These are phyloP conservation scores for Leccinellum albellum DNA, from an alignment of 768 basidiomycete species.

Conservation along the genomic window DNA sequence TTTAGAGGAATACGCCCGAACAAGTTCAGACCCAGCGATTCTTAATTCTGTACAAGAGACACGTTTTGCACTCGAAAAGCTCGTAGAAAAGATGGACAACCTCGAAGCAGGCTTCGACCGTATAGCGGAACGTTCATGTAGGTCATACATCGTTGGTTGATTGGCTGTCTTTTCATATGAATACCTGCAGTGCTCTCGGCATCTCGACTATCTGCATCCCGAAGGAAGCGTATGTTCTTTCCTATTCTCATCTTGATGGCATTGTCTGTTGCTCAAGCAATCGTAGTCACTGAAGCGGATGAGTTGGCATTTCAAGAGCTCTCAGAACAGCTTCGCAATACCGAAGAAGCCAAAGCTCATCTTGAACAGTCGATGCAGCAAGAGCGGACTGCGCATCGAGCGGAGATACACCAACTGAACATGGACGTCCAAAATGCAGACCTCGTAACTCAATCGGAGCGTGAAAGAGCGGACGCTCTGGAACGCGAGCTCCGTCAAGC, in stretches of 20 bases:
- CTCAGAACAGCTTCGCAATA: constrained; percentile 57
- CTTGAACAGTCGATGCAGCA: constrained; percentile 59
- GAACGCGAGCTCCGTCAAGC: constrained; percentile 65
- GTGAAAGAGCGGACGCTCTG: constrained; percentile 49
- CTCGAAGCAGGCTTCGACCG: constrained; percentile 80
- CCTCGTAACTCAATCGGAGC: constrained; percentile 39
- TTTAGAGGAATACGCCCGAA: constrained; percentile 53
- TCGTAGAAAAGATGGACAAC: constrained; percentile 73
- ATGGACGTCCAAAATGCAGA: constrained; percentile 40
- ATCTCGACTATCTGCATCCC: constrained; percentile 64
- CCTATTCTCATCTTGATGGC: not conserved
- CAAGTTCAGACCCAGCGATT: constrained; percentile 43
- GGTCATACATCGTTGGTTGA: constrained; percentile 21
- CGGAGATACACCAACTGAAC: constrained; percentile 55
- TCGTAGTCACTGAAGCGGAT: constrained; percentile 66
- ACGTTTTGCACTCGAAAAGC: constrained; percentile 58
- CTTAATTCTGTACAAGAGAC: constrained; percentile 60
- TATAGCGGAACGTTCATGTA: constrained; percentile 81
- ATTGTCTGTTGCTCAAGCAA: constrained; percentile 3
- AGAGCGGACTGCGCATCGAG: constrained; percentile 51
- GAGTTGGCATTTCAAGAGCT: constrained; percentile 73
- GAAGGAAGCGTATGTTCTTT: constrained; percentile 61
- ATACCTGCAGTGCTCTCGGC: constrained; percentile 62
- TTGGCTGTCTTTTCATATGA: not conserved
- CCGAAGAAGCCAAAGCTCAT: constrained; percentile 52